Evolutionary conservation across 345 rosid species (phyloP).

Genomic region (Acer yangbiense): DNA sequence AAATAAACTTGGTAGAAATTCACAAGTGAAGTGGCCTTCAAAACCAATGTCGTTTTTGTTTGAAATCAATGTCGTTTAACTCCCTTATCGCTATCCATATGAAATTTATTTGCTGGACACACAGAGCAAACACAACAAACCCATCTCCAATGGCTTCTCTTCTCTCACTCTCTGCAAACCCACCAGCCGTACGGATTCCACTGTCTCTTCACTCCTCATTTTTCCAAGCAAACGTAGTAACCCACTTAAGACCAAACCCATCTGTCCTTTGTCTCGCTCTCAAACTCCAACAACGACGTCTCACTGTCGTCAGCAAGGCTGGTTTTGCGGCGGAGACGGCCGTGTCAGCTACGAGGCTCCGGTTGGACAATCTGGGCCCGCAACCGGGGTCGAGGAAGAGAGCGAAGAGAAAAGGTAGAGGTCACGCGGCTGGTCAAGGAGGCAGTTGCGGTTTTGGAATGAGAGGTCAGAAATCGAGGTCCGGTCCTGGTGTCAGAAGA

Average conservation of each 20-base stretch:
- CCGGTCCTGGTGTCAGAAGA: slow-evolving; percentile 85
- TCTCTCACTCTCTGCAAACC: slow-evolving; percentile 35
- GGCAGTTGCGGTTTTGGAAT: slow-evolving; percentile 92
- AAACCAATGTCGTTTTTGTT: background rate
- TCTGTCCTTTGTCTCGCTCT: slow-evolving; percentile 12
- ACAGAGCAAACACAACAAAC: background rate
- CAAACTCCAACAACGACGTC: slow-evolving; percentile 31
- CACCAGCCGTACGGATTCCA: slow-evolving; percentile 24
- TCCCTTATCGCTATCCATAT: background rate
- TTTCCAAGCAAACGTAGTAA: slow-evolving; percentile 30
- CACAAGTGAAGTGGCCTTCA: background rate
- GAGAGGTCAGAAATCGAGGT: slow-evolving; percentile 98
- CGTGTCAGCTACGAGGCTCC: slow-evolving; percentile 44
- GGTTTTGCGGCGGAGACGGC: slow-evolving; percentile 24
- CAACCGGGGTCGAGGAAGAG: slow-evolving; percentile 93
- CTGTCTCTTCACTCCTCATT: slow-evolving; percentile 17
- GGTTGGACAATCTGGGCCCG: slow-evolving; percentile 82
- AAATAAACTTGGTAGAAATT: background rate
- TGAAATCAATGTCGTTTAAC: background rate
- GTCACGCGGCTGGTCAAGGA: slow-evolving; percentile 88
- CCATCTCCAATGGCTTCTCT: slow-evolving; percentile 40
- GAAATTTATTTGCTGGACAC: background rate
- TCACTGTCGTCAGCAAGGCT: slow-evolving; percentile 40
- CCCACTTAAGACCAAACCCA: background rate
- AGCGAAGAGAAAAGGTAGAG: slow-evolving; percentile 91